Evolutionary conservation across 2,329 filamentous ascomycete species (phyloP).

Genomic region (Thermomyces lanuginosus): DNA sequence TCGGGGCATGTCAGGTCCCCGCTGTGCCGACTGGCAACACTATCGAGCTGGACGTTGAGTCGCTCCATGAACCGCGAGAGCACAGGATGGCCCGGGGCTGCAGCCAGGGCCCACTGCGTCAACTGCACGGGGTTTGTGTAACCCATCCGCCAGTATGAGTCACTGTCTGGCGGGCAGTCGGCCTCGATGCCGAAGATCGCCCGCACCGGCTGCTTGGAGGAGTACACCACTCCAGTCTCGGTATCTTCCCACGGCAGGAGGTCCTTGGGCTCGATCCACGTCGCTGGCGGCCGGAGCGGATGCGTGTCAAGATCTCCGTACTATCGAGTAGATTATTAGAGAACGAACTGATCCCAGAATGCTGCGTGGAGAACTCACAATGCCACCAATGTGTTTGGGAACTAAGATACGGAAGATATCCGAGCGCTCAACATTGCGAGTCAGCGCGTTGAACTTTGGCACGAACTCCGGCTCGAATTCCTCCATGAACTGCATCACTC

Average conservation of each 20-base stretch:
- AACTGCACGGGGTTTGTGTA: constrained; percentile 18
- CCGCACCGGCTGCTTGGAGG: constrained; percentile 9
- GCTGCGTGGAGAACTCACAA: constrained; percentile 7
- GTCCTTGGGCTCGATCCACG: constrained; percentile 14
- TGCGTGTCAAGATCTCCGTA: constrained; percentile 20
- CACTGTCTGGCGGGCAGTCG: constrained; percentile 12
- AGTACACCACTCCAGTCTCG: constrained; percentile 10
- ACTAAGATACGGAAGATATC: constrained; percentile 19
- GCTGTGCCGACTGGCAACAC: constrained; percentile 5
- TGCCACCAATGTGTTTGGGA: constrained; percentile 13
- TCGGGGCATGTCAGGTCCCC: constrained; percentile 6
- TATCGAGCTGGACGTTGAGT: constrained; percentile 7
- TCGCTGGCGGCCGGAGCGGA: constrained; percentile 12
- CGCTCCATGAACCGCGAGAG: constrained; percentile 14
- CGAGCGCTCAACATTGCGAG: constrained; percentile 15
- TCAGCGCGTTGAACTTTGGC: constrained; percentile 9
- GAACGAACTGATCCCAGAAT: too few species aligned
- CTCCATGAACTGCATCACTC: constrained; percentile 13
- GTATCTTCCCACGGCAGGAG: constrained; percentile 14
- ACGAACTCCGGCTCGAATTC: constrained; percentile 13
- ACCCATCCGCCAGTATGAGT: constrained; percentile 20
- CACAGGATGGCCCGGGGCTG: constrained; percentile 13
- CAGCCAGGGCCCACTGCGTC: constrained; percentile 19
- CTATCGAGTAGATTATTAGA: constrained; percentile 7
- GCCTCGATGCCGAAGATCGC: constrained; percentile 19